Percentiles rank a stretch among this genome's conserved stretches.
phyloP scores from a whole-genome alignment of 2,329 filamentous ascomycete species.

The Ophiosphaerella narmari region DNA sequence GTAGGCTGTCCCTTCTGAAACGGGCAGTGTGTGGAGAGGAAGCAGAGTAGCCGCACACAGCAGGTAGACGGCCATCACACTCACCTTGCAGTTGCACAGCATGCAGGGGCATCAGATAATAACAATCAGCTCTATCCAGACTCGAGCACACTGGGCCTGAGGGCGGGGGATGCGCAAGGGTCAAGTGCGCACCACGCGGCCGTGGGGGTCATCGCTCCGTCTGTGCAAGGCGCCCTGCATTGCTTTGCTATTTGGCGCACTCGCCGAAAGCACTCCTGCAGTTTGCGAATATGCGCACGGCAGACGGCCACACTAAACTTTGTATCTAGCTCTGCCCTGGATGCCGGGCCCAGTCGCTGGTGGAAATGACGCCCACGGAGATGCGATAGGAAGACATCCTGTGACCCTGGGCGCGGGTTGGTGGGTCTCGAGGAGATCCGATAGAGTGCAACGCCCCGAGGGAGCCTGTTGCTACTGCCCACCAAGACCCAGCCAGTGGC shows the following conservation, averaged over 20 bases:
- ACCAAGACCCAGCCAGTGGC: slow-evolving; percentile 1
- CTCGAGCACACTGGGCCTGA: too few relatives aligned
- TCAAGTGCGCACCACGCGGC: background rate
- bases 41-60: too few relatives aligned
- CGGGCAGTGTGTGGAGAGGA: too few relatives aligned
- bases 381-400: slow-evolving; percentile 1
- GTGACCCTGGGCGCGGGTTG: slow-evolving; percentile 4
- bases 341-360: slow-evolving; percentile 1
- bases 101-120: too few relatives aligned
- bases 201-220: background rate
- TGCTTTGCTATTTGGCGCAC: background rate
- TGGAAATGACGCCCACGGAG: background rate
- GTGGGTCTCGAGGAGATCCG: slow-evolving; percentile 6
- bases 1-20: too few relatives aligned
- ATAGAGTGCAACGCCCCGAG: background rate
- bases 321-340: background rate
- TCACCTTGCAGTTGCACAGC: too few relatives aligned
- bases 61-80: too few relatives aligned
- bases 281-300: slow-evolving; percentile 7
- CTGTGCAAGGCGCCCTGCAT: background rate
- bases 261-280: background rate
- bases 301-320: background rate
- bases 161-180: too few relatives aligned
- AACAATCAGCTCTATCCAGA: too few relatives aligned
- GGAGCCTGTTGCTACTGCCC: slow-evolving; percentile 2